Conservation (phyloP, 176 grass and related monocot species). For the Hordeum marinum region DNA sequence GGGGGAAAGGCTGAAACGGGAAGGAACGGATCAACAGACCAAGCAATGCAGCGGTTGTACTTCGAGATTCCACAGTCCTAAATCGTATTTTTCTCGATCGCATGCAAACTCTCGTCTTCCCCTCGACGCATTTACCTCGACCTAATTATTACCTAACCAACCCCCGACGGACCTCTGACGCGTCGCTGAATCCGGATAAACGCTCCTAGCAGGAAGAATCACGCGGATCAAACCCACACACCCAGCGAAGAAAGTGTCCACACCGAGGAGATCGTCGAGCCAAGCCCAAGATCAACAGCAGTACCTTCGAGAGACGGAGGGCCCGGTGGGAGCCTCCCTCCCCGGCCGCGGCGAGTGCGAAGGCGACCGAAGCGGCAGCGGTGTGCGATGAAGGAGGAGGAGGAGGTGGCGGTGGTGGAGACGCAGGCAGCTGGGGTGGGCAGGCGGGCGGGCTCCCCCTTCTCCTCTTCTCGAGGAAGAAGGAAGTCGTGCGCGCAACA, state of each 20-base stretch:
- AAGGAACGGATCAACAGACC: background rate
- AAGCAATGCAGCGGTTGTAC: background rate
- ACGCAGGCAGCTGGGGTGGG: conserved; percentile 3
- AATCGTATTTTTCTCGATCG: background rate
- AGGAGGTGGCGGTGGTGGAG: background rate
- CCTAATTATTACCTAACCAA: background rate
- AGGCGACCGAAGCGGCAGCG: background rate
- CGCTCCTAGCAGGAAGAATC: background rate
- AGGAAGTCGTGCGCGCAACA: conserved; percentile 38
- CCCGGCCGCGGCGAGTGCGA: background rate
- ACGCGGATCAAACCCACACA: background rate
- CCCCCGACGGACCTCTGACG: background rate
- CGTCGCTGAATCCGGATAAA: background rate
- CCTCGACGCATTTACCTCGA: background rate
- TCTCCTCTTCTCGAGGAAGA: background rate
- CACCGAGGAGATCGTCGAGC: no score
- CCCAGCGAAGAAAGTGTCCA: no score
- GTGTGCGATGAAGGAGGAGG: background rate
- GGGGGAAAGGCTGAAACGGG: background rate
- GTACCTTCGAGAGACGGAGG: background rate
- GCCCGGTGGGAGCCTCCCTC: background rate
- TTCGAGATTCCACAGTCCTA: background rate
- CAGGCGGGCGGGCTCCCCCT: background rate
- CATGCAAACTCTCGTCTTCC: background rate
- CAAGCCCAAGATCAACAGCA: no score